phyloP scores from a whole-genome alignment of 2,329 filamentous ascomycete genomes.

The Chalaropsis thielavioides region DNA sequence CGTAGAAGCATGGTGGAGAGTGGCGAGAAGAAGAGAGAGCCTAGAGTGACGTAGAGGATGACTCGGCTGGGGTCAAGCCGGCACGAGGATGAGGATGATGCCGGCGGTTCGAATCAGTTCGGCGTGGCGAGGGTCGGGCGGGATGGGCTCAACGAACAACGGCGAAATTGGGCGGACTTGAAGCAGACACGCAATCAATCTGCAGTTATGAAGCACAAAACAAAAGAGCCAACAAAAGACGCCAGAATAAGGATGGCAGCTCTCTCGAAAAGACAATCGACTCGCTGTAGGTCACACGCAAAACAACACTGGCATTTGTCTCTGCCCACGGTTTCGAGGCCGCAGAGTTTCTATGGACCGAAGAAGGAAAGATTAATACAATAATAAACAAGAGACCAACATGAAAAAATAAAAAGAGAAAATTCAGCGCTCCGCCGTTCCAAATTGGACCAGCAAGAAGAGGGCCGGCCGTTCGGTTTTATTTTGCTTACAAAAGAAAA shows the following conservation, averaged over 20 bases:
- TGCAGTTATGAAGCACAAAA: constrained; percentile 16
- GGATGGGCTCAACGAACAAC: neutral
- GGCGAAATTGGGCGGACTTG: neutral
- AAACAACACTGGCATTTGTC: constrained; percentile 5
- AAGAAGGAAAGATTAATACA: neutral
- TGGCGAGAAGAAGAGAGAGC: neutral
- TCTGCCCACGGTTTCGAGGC: neutral
- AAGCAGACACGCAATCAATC: constrained; percentile 5
- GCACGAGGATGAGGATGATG: neutral
- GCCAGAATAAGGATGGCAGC: constrained; percentile 11
- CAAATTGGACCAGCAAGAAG: neutral
- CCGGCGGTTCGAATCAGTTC: neutral
- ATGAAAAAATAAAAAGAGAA: neutral
- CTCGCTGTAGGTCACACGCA: neutral
- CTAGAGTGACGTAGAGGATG: neutral
- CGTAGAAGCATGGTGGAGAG: constrained; percentile 26
- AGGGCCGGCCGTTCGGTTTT: neutral
- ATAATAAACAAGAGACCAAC: neutral
- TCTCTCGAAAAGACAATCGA: constrained; percentile 2
- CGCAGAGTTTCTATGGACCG: neutral
- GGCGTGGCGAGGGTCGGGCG: neutral
- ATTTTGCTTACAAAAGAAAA: constrained; percentile 1
- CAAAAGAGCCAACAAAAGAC: constrained; percentile 18
- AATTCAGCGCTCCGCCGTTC: neutral
- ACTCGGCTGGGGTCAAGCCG: neutral